phyloP scores from a whole-genome alignment of 2,329 filamentous ascomycete genomes.

The Cercospora nicotianae region DNA sequence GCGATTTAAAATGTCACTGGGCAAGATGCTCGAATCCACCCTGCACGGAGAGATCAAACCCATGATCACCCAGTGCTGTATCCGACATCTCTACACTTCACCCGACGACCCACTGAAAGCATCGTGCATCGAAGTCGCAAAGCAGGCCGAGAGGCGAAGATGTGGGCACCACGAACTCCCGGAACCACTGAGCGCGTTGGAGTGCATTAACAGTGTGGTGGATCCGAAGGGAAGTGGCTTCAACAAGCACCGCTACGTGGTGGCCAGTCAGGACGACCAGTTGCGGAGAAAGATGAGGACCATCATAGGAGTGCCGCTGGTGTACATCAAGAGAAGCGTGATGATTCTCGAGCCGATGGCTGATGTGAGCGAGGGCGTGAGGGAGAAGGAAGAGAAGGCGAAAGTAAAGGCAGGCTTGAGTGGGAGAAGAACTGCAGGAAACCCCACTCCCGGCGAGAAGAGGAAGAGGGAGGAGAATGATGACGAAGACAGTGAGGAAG shows the following conservation, averaged over 20 bases:
- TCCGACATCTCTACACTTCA: constrained; percentile 70
- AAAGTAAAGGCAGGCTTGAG: constrained; percentile 73
- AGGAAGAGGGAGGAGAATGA: constrained; percentile 35
- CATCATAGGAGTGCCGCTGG: constrained; percentile 71
- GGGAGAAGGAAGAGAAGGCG: constrained; percentile 67
- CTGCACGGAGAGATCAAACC: constrained; percentile 84
- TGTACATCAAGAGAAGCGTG: constrained; percentile 77
- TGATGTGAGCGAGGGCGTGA: constrained; percentile 60
- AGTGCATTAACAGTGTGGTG: constrained; percentile 73
- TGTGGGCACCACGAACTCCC: constrained; percentile 77
- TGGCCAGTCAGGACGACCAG: constrained; percentile 69
- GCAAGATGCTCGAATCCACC: constrained; percentile 73
- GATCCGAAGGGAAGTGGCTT: constrained; percentile 70
- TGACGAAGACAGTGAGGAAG: constrained; percentile 32
- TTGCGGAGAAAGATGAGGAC: constrained; percentile 63
- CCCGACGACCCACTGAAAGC: constrained; percentile 43
- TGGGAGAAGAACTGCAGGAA: constrained; percentile 23
- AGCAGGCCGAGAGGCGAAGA: constrained; percentile 71
- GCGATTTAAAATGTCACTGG: constrained; percentile 86
- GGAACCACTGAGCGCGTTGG: constrained; percentile 66
- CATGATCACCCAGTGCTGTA: constrained; percentile 79
- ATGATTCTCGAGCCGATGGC: constrained; percentile 81
- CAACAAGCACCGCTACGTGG: constrained; percentile 78
- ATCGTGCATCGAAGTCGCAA: constrained; percentile 70
- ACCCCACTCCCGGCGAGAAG: constrained; percentile 30